Percentiles rank a stretch among this genome's conserved stretches.
Evolutionary conservation across 1,284 basidiomycete genomes (phyloP).

Genomic region (Apiotrichum mycotoxinovorans): DNA sequence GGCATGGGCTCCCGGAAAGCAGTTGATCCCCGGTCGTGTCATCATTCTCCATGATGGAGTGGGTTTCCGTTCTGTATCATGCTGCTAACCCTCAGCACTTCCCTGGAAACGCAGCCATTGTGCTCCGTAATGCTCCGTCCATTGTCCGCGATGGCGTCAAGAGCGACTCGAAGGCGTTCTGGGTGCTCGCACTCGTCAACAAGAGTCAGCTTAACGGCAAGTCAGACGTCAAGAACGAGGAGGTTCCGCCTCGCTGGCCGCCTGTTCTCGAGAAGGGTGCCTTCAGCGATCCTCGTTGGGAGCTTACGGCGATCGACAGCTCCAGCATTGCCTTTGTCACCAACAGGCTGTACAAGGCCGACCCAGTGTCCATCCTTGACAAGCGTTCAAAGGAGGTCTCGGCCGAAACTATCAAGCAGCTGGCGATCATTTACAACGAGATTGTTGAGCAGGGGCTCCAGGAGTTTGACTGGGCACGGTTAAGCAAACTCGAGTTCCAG

Average conservation of each 20-base stretch:
- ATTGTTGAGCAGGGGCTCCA: constrained; percentile 54
- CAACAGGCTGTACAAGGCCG: constrained; percentile 68
- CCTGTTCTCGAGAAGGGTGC: constrained; percentile 55
- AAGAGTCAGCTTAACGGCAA: constrained; percentile 59
- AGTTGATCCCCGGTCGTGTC: constrained; percentile 70
- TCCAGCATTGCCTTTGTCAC: constrained; percentile 77
- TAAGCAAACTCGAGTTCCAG: constrained; percentile 87
- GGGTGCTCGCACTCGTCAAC: constrained; percentile 69
- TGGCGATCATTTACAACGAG: constrained; percentile 58
- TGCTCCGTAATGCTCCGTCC: constrained; percentile 67
- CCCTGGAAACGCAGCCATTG: constrained; percentile 65
- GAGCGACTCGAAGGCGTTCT: constrained; percentile 56
- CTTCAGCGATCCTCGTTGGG: constrained; percentile 62
- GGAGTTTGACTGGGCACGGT: constrained; percentile 79
- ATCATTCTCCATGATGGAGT: constrained; percentile 80
- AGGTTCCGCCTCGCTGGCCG: constrained; percentile 72
- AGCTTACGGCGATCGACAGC: constrained; percentile 64
- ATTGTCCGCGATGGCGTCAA: constrained; percentile 52
- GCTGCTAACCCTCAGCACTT: constrained; percentile 63
- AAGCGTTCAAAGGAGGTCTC: constrained; percentile 58
- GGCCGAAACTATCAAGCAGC: constrained; percentile 33
- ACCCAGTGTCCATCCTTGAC: constrained; percentile 55
- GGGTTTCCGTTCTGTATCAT: constrained; percentile 33
- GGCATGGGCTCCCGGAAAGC: constrained; percentile 60
- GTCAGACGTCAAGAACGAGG: constrained; percentile 59